phyloP scores from a whole-genome alignment of 176 grass and related monocot species.

The Eleusine coracana region DNA sequence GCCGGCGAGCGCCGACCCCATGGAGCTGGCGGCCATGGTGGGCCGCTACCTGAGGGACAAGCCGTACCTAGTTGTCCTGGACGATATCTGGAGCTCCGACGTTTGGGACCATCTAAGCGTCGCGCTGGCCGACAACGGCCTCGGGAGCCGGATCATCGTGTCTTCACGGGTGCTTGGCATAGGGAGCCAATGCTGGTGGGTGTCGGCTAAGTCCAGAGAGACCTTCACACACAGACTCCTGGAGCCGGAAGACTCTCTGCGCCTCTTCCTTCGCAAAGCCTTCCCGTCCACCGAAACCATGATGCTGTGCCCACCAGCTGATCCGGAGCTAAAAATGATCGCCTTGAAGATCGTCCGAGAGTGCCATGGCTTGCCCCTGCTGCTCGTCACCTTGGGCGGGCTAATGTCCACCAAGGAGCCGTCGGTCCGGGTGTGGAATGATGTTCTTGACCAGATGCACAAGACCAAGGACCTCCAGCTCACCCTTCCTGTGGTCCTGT shows the following conservation, averaged over 20 bases:
- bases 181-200: constrained; percentile 5
- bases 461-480: constrained; percentile 17
- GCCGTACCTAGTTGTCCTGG: constrained; percentile 12
- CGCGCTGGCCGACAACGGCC: constrained; percentile 5
- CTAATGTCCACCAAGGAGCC: constrained; percentile 16
- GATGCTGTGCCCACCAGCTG: too few relatives aligned
- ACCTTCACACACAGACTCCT: not conserved
- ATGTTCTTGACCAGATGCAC: not conserved
- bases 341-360: not conserved
- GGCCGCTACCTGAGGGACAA: constrained; percentile 26
- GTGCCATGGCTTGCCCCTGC: constrained; percentile 26
- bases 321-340: not conserved
- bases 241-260: not conserved
- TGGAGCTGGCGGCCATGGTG: constrained; percentile 23
- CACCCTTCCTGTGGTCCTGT: constrained; percentile 25
- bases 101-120: constrained; percentile 17
- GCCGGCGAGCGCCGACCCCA: not conserved
- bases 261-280: not conserved
- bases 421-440: not conserved
- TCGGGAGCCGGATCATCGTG: constrained; percentile 16
- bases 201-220: not conserved
- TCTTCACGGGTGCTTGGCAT: constrained; percentile 1
- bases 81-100: constrained; percentile 29
- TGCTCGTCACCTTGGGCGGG: constrained; percentile 23
- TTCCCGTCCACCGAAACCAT: not conserved